Percentiles rank a stretch among this genome's conserved stretches.
phyloP scores from a whole-genome alignment of 441 rosid genomes.

The Gossypium armourianum region DNA sequence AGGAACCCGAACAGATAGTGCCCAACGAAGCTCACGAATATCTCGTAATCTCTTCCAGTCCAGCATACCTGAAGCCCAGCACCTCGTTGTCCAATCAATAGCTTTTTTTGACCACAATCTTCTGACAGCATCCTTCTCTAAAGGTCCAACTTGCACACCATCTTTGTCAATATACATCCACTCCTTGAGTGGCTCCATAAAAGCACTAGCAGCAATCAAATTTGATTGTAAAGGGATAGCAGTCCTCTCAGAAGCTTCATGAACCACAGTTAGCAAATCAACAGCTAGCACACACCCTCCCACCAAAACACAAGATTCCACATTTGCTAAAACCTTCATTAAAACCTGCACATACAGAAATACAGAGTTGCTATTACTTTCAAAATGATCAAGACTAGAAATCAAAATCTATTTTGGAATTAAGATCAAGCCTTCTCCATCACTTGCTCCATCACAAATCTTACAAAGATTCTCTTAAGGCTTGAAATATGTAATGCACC shows the following conservation, averaged over 20 bases:
- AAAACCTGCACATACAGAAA: constrained; percentile 48
- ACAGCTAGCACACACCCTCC: constrained; percentile 96
- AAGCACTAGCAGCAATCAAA: constrained; percentile 93
- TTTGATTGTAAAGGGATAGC: constrained; percentile 94
- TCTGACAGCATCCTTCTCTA: constrained; percentile 93
- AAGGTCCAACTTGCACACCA: constrained; percentile 79
- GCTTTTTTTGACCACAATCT: constrained; percentile 88
- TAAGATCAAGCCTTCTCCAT: constrained; percentile 1
- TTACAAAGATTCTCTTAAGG: neutral
- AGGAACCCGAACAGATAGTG: constrained; percentile 78
- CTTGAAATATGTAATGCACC: constrained; percentile 1
- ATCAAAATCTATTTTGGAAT: neutral
- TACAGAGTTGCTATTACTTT: constrained; percentile 12
- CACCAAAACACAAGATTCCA: constrained; percentile 88
- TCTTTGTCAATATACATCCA: constrained; percentile 81
- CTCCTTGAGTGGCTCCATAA: constrained; percentile 98
- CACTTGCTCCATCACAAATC: neutral
- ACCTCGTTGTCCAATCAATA: constrained; percentile 84
- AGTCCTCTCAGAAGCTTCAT: constrained; percentile 95
- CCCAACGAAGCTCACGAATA: constrained; percentile 99
- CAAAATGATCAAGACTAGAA: constrained; percentile 6
- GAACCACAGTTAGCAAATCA: constrained; percentile 84
- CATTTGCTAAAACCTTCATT: constrained; percentile 81
- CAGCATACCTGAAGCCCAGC: constrained; percentile 89
- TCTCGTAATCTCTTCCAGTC: constrained; percentile 96